phyloP scores from a whole-genome alignment of 1,284 basidiomycete genomes.

The Irpex sp. region DNA sequence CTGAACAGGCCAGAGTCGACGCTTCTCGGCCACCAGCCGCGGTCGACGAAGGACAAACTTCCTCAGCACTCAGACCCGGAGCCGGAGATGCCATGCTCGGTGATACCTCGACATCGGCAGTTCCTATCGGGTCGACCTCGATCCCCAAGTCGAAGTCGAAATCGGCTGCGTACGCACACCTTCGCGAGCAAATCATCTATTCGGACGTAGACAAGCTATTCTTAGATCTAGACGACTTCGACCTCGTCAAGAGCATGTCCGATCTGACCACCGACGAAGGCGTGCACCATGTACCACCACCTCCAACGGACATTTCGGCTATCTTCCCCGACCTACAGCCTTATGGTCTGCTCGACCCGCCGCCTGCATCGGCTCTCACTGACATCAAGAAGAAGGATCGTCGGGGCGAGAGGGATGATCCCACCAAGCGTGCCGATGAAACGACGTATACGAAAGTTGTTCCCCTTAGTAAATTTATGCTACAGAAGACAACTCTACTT shows the following conservation, averaged over 20 bases:
- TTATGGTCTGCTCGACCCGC: constrained; percentile 48
- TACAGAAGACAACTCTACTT: constrained; percentile 62
- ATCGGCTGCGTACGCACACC: constrained; percentile 47
- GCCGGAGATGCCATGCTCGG: constrained; percentile 48
- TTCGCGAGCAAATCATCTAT: constrained; percentile 60
- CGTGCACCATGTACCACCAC: constrained; percentile 31
- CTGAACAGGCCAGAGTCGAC: constrained; percentile 35
- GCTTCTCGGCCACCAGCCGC: constrained; percentile 2
- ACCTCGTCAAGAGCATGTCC: constrained; percentile 32
- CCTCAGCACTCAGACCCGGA: constrained; percentile 22
- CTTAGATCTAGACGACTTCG: constrained; percentile 45
- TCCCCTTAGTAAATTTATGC: constrained; percentile 66
- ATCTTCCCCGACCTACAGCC: constrained; percentile 66
- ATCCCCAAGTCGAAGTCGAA: constrained; percentile 30
- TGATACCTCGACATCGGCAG: constrained; percentile 1
- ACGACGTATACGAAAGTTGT: constrained; percentile 63
- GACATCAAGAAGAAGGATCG: constrained; percentile 52
- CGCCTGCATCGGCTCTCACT: constrained; percentile 23
- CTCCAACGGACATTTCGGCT: constrained; percentile 45
- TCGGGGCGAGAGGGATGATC: constrained; percentile 62
- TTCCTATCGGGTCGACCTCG: constrained; percentile 20
- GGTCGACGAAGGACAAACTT: constrained; percentile 11
- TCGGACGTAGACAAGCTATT: constrained; percentile 56
- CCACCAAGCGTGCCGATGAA: constrained; percentile 65
- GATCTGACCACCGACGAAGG: constrained; percentile 34